A percentile compares a stretch with the other conserved stretches of the same genome.
Evolutionary conservation across 345 rosid species (phyloP).

Genomic region (Eucalyptus regnans): DNA sequence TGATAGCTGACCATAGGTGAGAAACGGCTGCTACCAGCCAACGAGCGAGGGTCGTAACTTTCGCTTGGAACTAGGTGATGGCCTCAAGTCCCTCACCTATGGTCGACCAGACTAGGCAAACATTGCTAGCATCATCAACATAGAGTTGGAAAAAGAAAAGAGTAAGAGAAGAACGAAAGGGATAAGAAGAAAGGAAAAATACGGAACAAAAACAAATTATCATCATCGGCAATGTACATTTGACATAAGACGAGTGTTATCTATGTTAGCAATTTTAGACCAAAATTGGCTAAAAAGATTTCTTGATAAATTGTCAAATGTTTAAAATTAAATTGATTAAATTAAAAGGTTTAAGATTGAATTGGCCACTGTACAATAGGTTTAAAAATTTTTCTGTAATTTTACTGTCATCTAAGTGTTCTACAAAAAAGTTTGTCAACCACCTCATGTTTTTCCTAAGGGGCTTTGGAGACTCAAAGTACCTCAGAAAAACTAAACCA

Average conservation of each 20-base stretch:
- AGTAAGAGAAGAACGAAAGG: not conserved
- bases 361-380: rapidly evolving
- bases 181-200: not conserved
- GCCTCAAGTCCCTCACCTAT: not conserved
- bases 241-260: rapidly evolving
- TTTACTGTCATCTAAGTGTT: not conserved
- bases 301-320: rapidly evolving
- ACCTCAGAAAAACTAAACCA: too few species aligned
- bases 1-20: rapidly evolving
- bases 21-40: rapidly evolving
- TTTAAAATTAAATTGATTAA: rapidly evolving
- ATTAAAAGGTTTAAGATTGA: rapidly evolving
- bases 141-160: not conserved
- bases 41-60: not conserved
- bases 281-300: not conserved
- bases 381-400: rapidly evolving
- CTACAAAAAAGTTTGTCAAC: rapidly evolving
- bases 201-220: not conserved
- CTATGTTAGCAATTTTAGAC: rapidly evolving
- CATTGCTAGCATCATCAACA: not conserved
- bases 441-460: not conserved
- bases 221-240: rapidly evolving
- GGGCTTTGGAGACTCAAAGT: rapidly evolving
- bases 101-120: not conserved
- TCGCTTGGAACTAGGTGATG: not conserved